These are phyloP conservation scores for Fusarium phyllophilum DNA, from an alignment of 2,329 filamentous ascomycete genomes.

Conservation along the genomic window DNA sequence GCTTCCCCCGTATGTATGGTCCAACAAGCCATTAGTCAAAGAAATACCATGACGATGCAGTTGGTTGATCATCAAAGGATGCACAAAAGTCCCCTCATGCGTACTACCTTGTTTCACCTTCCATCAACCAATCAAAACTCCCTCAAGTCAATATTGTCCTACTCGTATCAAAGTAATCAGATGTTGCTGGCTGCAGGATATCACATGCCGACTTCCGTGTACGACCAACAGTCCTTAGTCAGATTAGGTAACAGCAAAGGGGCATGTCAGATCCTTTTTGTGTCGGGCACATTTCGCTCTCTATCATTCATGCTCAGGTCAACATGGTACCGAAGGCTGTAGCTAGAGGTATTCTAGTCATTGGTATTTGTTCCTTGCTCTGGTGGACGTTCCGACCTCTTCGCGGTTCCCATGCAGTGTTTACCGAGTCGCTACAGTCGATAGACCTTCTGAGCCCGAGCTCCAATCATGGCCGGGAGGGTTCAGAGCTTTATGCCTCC, in stretches of 20 bases:
- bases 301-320: too few relatives aligned
- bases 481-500: conserved; percentile 43
- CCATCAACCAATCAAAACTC: neutral
- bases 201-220: neutral
- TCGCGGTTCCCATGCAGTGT: conserved; percentile 20
- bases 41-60: neutral
- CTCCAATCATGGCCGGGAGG: conserved; percentile 1
- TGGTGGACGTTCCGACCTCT: neutral
- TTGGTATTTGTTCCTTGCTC: neutral
- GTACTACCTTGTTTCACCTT: neutral
- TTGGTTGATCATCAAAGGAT: neutral
- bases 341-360: neutral
- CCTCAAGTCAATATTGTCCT: neutral
- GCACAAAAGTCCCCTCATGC: neutral
- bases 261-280: neutral
- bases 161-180: neutral
- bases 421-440: conserved; percentile 5
- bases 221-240: neutral
- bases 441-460: conserved; percentile 27
- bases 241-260: neutral
- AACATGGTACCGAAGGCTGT: neutral
- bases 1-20: neutral
- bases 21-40: neutral
- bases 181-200: neutral
- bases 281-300: neutral